Percentiles rank a stretch among this genome's conserved stretches.
phyloP scores from a whole-genome alignment of 1,139 yeast genomes.

The Blastobotrys apis region DNA sequence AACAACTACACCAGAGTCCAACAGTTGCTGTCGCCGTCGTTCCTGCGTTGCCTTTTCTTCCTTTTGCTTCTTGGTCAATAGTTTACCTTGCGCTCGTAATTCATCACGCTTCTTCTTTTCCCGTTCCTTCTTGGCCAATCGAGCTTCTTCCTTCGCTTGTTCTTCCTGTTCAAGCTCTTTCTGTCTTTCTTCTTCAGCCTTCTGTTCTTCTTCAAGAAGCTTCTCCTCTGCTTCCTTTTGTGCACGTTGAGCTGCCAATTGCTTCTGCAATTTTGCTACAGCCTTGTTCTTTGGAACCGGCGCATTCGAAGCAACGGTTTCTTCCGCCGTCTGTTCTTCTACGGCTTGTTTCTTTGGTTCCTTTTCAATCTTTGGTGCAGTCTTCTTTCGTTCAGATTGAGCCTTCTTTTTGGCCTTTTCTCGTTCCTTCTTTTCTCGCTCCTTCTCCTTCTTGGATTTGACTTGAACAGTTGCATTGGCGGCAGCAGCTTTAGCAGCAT shows the following conservation, averaged over 20 bases:
- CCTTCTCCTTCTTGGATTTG: constrained; percentile 95
- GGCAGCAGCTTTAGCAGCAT: constrained; percentile 34
- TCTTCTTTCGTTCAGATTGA: constrained; percentile 81
- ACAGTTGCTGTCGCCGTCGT: constrained; percentile 81
- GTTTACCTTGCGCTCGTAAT: constrained; percentile 85
- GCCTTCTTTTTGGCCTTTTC: constrained; percentile 94
- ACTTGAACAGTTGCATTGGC: constrained; percentile 36
- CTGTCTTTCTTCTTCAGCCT: constrained; percentile 64
- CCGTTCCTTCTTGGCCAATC: constrained; percentile 65
- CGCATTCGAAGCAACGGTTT: constrained; percentile 14
- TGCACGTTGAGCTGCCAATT: constrained; percentile 81
- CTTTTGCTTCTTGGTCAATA: constrained; percentile 81
- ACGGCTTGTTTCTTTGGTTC: constrained; percentile 36
- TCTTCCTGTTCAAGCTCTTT: constrained; percentile 48
- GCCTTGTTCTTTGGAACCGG: constrained; percentile 46
- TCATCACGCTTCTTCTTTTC: constrained; percentile 81
- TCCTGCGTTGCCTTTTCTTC: constrained; percentile 86
- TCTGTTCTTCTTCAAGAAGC: constrained; percentile 47
- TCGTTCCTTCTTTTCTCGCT: constrained; percentile 93
- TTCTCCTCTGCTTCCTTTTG: constrained; percentile 56
- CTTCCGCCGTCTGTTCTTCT: not conserved
- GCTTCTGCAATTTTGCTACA: constrained; percentile 57
- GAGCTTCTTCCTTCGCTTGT: constrained; percentile 64
- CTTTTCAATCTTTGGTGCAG: constrained; percentile 59
- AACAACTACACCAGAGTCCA: constrained; percentile 69